Conservation (phyloP, 768 basidiomycete genomes). For the Lentinula lateritia region DNA sequence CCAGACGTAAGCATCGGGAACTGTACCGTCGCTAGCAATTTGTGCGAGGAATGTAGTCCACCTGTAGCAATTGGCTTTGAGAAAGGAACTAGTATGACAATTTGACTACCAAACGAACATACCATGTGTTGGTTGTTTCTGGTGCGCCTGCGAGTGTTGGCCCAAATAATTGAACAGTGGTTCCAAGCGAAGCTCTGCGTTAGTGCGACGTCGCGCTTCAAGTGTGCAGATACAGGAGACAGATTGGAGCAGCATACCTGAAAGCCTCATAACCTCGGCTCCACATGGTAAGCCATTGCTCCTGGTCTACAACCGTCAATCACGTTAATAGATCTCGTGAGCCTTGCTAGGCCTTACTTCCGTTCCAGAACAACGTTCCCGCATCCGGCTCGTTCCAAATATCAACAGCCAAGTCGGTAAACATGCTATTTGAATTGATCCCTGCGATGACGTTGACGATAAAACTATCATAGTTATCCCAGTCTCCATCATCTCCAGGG, state of each 20-base stretch:
- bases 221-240: neutral
- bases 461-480: conserved; percentile 13
- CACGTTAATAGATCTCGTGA: neutral
- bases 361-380: conserved; percentile 12
- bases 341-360: conserved; percentile 4
- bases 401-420: conserved; percentile 12
- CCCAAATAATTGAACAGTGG: conserved; percentile 13
- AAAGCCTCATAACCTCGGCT: conserved; percentile 12
- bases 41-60: conserved; percentile 16
- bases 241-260: conserved; percentile 1
- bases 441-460: conserved; percentile 13
- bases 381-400: conserved; percentile 18
- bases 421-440: conserved; percentile 17
- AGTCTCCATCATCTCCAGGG: conserved; percentile 9
- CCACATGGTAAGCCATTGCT: conserved; percentile 14
- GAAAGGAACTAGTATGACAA: neutral
- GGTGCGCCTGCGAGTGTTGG: conserved; percentile 11
- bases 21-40: conserved; percentile 11
- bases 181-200: conserved; percentile 9
- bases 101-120: neutral
- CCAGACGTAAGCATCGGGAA: conserved; percentile 16
- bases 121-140: conserved; percentile 9
- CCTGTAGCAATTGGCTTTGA: neutral
- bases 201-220: neutral
- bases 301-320: conserved; percentile 6